Evolutionary conservation across 2,329 filamentous ascomycete genomes (phyloP), one percentile per base, ranked within the genome.

Genomic region (Beauveria bassiana): DNA sequence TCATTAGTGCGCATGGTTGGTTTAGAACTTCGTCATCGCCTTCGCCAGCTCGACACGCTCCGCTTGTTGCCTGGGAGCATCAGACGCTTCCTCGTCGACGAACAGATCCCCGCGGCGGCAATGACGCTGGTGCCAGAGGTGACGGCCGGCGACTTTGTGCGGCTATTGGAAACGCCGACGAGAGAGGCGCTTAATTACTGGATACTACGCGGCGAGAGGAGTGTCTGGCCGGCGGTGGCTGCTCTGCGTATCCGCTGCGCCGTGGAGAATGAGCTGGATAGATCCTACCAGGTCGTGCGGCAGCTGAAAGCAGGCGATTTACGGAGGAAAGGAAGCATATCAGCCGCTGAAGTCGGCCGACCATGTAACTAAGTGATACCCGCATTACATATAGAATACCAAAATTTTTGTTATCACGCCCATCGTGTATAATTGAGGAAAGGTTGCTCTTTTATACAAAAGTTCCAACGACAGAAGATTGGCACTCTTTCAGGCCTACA

Each of bases 151-250:
- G 93, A 97, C 73, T 91, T 96, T 70, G 77, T 87, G 47, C 83
- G 88, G 40, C 76, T 97, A 40, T 81, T 97, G n/a, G 89, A 96
- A 72, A 90, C 89, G 34, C 92, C 92, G 1, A 93, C 88, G 0
- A 80, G 84, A 57, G 85, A 88, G 63, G 87, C 85, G 9, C 77
- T 97, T 3, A 86, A 91, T 62, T 89, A 93, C 67, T 97, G 93
- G 93, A 92, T 96, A 59, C 74, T 86, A 38, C 82, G 88, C 60
- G 93, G 93, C 1, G 93, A 98, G 74, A 79, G 87, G 64, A 93
- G 90, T 66, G 91, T 96, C 0, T 98, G 93, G 93, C 93, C 93
- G 0, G 90, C 91, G 2, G 85, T 96, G 3, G 87, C 87, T 38
- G 91, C 92, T 16, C 75, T 98, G 64, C 88, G 88, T 67, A 87